phyloP scores from a whole-genome alignment of 257 asterid species.

The Solanum peruvianum region DNA sequence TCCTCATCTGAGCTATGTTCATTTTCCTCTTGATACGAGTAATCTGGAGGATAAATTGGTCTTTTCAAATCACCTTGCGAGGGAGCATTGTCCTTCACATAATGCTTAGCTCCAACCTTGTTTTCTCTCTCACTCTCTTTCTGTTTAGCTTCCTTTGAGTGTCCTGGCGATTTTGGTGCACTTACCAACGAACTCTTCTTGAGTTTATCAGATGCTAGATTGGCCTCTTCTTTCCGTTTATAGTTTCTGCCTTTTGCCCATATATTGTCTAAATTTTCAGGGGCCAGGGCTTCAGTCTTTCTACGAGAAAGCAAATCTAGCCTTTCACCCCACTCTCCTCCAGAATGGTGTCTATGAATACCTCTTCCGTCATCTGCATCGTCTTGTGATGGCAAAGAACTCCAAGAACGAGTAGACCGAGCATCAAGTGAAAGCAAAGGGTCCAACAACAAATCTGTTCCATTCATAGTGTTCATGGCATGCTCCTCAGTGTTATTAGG shows the following conservation, averaged over 20 bases:
- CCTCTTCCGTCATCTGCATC: slow-evolving; percentile 36
- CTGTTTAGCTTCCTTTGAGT: slow-evolving; percentile 27
- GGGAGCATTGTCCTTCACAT: not conserved
- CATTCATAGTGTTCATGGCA: slow-evolving; percentile 18
- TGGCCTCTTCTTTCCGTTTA: slow-evolving; percentile 35
- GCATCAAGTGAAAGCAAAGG: slow-evolving; percentile 76
- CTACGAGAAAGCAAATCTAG: slow-evolving; percentile 63
- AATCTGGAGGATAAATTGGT: not conserved
- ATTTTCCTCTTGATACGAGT: slow-evolving; percentile 29
- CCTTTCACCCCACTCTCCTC: slow-evolving; percentile 80
- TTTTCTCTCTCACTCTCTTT: slow-evolving; percentile 19
- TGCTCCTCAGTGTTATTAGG: slow-evolving; percentile 16
- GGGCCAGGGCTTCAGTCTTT: slow-evolving; percentile 76
- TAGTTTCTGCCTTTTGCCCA: slow-evolving; percentile 90
- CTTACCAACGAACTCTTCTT: slow-evolving; percentile 23
- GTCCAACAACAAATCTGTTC: slow-evolving; percentile 44
- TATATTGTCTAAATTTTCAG: slow-evolving; percentile 88
- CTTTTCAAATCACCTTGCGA: not conserved
- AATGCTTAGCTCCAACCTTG: not conserved
- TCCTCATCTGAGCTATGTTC: slow-evolving; percentile 37
- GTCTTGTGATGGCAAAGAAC: slow-evolving; percentile 37
- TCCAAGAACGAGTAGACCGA: slow-evolving; percentile 62
- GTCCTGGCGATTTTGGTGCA: slow-evolving; percentile 29
- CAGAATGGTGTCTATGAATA: slow-evolving; percentile 37
- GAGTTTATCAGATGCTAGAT: slow-evolving; percentile 17